Base-by-base conservation (phyloP, 768 basidiomycete species). In the Dioszegia hungarica region DNA sequence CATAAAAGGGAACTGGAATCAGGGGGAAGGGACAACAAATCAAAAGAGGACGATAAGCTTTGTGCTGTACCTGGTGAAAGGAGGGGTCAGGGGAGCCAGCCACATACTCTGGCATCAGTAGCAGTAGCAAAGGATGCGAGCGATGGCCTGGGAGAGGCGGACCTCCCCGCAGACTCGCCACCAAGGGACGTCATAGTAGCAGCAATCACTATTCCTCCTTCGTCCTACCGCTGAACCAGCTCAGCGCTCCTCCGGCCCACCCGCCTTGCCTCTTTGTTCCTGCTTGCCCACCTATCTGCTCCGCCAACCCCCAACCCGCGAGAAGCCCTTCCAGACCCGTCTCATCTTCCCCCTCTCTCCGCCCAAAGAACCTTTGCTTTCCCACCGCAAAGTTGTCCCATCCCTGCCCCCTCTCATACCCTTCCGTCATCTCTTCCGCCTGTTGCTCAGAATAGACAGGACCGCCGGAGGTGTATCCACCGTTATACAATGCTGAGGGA, bases 321-420 rank as follows among this genome's bases (percentile, higher is more conserved):
- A 72, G 25, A 14, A 72, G 39, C 45, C 34, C 53, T 38, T 72
- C 70, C 51, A 72, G 41, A 44, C 70, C 70, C 17, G 70, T 72
- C 46, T 72, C 70, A 24, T 66, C 66, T 9, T 31, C 17, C 25
- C 43, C 56, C 17, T 46, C 31, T 12, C 33, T 29, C 54, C 38
- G 31, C 8, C 60, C 57, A 41, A 67, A 72, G 65, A 72, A 63
- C 31, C 70, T 44, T 43, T 72, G 70, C 50, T 58, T 64, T 38
- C 59, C 59, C 4, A 54, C 50, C 15, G 50, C 70, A 43, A 72
- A 72, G 5, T 25, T 55, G 44, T 72, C 68, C 70, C 70, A 72
- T 50, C 68, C 61, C 6, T 17, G 25, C 29, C 27, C 34, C 10
- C 17, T 8, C 20, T 33, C 31, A 34, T 5, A 4, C 22, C 47